Conservation (phyloP, 371 early-diverging fungal genomes). For the Actinomucor elegans region DNA sequence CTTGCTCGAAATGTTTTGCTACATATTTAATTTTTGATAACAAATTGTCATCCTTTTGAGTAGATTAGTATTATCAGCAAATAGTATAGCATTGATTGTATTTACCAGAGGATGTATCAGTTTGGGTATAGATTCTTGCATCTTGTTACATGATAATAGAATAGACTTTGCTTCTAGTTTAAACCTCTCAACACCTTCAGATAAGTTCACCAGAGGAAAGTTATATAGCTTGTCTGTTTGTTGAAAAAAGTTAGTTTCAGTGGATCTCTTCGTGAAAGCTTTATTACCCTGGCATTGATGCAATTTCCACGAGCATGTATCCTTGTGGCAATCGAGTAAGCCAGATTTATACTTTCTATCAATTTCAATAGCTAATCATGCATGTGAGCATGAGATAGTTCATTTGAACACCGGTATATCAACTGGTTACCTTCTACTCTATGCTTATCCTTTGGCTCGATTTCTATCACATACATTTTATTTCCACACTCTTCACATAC, state of each 20-base stretch:
- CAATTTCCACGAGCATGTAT: conserved; percentile 7
- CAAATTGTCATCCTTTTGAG: too few relatives aligned
- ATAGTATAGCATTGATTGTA: too few relatives aligned
- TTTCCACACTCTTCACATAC: conserved; percentile 2
- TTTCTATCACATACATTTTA: conserved; percentile 6
- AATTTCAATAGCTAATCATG: not conserved
- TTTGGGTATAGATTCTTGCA: too few relatives aligned
- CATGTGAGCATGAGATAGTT: too few relatives aligned
- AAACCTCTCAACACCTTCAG: conserved; percentile 5
- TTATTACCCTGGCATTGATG: too few relatives aligned
- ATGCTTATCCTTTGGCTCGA: conserved; percentile 4
- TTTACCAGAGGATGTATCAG: conserved; percentile 3
- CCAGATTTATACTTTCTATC: conserved; percentile 6
- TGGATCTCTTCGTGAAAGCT: too few relatives aligned
- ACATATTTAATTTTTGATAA: conserved; percentile 4
- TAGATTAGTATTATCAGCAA: too few relatives aligned
- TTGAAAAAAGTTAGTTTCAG: too few relatives aligned
- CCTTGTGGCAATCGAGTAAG: conserved; percentile 1
- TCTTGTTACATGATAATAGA: too few relatives aligned
- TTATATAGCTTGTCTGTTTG: not conserved
- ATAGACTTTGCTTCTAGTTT: conserved; percentile 5
- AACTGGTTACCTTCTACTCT: too few relatives aligned
- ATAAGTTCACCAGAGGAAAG: not conserved
- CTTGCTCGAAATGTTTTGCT: not conserved
- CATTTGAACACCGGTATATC: not conserved